Percentiles rank a stretch among this genome's conserved stretches.
phyloP scores from a whole-genome alignment of 257 asterid genomes.

The Rhazya stricta region DNA sequence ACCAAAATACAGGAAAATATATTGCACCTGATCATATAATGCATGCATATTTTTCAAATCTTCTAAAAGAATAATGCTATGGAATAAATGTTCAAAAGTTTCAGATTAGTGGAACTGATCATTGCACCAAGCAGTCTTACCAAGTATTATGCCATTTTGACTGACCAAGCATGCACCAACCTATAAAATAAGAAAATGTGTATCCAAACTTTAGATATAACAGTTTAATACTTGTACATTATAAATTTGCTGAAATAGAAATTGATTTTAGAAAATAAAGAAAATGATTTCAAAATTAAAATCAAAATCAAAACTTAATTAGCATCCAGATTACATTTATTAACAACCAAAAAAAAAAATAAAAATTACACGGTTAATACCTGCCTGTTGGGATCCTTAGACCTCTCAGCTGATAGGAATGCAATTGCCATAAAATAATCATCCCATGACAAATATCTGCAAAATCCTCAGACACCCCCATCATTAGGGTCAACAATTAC shows the following conservation, averaged over 20 bases:
- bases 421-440: conserved; percentile 96
- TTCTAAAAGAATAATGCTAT: neutral
- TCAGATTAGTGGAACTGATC: neutral
- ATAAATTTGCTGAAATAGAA: neutral
- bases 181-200: conserved; percentile 27
- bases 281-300: neutral
- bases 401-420: conserved; percentile 84
- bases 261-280: neutral
- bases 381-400: conserved; percentile 98
- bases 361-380: conserved; percentile 20
- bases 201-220: neutral
- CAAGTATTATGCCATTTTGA: conserved; percentile 77
- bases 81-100: neutral
- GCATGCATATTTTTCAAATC: neutral
- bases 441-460: conserved; percentile 86
- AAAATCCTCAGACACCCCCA: neutral
- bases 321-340: no score
- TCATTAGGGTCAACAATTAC: neutral
- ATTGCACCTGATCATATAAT: neutral
- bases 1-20: neutral
- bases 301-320: neutral
- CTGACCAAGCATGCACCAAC: conserved; percentile 99
- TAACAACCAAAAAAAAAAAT: neutral
- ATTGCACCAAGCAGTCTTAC: conserved; percentile 39
- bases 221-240: neutral